Conservation (phyloP, 768 basidiomycete genomes). For the Russula ochroleuca region DNA sequence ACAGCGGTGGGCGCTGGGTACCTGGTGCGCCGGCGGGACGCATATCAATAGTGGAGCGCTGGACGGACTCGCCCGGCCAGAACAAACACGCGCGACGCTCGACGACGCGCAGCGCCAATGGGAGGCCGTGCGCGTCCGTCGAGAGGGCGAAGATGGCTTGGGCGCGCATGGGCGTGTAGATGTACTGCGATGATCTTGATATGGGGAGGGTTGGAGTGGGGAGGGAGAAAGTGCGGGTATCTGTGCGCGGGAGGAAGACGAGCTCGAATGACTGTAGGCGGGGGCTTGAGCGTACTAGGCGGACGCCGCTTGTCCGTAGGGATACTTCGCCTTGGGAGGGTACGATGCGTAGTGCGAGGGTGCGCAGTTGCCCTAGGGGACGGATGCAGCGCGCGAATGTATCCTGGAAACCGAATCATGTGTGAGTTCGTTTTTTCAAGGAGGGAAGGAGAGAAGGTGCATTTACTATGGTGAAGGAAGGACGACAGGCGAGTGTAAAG, state of each 20-base stretch:
- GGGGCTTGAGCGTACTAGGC: slow-evolving; percentile 62
- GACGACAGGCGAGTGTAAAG: slow-evolving; percentile 60
- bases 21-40: slow-evolving; percentile 22
- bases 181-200: background rate
- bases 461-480: slow-evolving; percentile 68
- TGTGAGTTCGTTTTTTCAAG: background rate
- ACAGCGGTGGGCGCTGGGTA: slow-evolving; percentile 15
- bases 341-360: slow-evolving; percentile 60
- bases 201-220: background rate
- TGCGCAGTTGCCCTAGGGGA: slow-evolving; percentile 58
- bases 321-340: slow-evolving; percentile 61
- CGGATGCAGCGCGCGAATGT: slow-evolving; percentile 59
- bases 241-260: slow-evolving; percentile 52
- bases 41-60: slow-evolving; percentile 14
- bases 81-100: slow-evolving; percentile 10
- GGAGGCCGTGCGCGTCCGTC: slow-evolving; percentile 24
- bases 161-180: background rate
- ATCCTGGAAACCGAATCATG: slow-evolving; percentile 39
- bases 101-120: slow-evolving; percentile 20
- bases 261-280: slow-evolving; percentile 61
- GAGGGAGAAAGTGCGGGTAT: slow-evolving; percentile 38
- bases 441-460: background rate
- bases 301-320: slow-evolving; percentile 53
- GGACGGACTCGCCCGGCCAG: background rate
- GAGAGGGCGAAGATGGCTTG: slow-evolving; percentile 21